Evolutionary conservation across 169 alveolate species (phyloP).

Genomic region (Plasmodium ovale): DNA sequence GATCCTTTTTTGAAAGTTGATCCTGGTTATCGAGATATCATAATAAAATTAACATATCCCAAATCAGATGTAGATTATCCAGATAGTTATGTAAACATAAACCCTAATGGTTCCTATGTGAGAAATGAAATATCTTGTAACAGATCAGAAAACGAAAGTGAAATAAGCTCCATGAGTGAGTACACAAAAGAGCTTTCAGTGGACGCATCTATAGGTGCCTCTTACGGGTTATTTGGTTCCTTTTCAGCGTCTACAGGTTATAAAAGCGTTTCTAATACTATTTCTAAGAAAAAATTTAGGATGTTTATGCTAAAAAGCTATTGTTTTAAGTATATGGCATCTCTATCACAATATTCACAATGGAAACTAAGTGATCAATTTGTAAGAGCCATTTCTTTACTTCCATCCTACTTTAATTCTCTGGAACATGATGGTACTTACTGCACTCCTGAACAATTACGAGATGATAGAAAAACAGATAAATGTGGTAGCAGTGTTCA

Average conservation of each 20-base stretch:
- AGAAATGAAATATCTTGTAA: constrained; percentile 88
- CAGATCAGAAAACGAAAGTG: constrained; percentile 82
- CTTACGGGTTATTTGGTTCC: constrained; percentile 79
- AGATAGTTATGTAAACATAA: constrained; percentile 46
- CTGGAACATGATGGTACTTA: constrained; percentile 74
- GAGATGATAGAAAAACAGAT: constrained; percentile 74
- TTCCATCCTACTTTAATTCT: constrained; percentile 84
- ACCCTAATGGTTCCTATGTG: constrained; percentile 86
- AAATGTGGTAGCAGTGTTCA: constrained; percentile 80
- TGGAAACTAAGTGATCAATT: constrained; percentile 81
- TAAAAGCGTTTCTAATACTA: constrained; percentile 81
- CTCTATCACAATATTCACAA: constrained; percentile 79
- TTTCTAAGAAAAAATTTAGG: constrained; percentile 77
- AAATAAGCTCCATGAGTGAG: constrained; percentile 78
- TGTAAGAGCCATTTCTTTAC: constrained; percentile 78
- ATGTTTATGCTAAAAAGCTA: constrained; percentile 86
- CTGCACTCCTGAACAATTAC: constrained; percentile 77
- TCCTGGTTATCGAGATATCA: constrained; percentile 88
- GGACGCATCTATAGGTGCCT: constrained; percentile 85
- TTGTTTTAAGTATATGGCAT: constrained; percentile 89
- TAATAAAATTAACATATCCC: constrained; percentile 79
- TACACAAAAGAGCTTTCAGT: constrained; percentile 86
- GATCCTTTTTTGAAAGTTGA: constrained; percentile 89
- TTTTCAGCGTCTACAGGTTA: constrained; percentile 89
- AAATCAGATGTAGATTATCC: constrained; percentile 75